Conservation (phyloP, 345 rosid species). For the Citrus sp. region DNA sequence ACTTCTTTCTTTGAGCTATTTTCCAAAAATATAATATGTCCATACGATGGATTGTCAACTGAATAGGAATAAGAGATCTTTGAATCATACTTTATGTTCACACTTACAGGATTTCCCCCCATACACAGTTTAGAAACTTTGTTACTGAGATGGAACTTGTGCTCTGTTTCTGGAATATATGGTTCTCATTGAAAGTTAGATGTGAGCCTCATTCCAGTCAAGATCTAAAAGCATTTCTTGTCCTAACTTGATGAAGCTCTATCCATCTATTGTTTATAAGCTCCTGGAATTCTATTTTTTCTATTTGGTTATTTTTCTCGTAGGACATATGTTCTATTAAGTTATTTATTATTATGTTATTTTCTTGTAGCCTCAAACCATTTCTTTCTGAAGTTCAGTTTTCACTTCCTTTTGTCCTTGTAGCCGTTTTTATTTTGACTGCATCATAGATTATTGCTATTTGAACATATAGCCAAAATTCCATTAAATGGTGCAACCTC, state of each 20-base stretch:
- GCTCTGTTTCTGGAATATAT: neutral
- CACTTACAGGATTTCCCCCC: neutral
- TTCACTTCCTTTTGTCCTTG: neutral
- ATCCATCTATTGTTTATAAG: neutral
- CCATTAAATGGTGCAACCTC: neutral
- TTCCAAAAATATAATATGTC: constrained; percentile 4
- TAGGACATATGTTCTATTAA: neutral
- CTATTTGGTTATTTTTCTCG: neutral
- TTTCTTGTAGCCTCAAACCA: neutral
- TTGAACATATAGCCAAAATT: neutral
- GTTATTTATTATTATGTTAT: neutral
- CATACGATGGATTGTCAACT: neutral
- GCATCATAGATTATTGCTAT: neutral
- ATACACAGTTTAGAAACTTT: neutral
- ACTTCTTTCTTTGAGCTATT: constrained; percentile 20
- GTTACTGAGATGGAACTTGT: neutral
- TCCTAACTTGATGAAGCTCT: neutral
- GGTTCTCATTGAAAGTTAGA: neutral
- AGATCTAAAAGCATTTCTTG: neutral
- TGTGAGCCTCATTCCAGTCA: neutral
- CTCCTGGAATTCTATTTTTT: neutral
- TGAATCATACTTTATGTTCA: neutral
- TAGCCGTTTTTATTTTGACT: constrained; percentile 5
- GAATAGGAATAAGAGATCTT: neutral
- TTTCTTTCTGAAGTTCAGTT: neutral